Evolutionary conservation across 768 basidiomycete genomes (phyloP), one percentile per base, ranked within the genome.

Genomic region (Russula emetica): DNA sequence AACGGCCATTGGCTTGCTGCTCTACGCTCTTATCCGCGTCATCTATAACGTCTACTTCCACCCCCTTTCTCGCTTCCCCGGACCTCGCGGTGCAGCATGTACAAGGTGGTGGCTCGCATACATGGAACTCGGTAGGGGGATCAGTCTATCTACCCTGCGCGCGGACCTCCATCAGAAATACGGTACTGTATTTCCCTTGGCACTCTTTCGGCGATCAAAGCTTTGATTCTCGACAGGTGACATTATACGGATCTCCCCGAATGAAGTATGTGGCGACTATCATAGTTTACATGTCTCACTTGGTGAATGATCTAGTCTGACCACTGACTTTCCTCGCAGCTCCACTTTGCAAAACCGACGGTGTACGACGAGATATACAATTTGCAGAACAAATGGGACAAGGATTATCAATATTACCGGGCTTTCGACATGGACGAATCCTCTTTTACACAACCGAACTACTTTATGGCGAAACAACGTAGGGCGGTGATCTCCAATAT

Each of bases 371-470:
- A 65, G n/a, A 65, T 65, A 4, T 65, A 65, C 49, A 62, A 52
- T 26, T 32, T 9, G 0, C 64, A 65, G 28, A 65, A 65, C 52
- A 73, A 70, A 42, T 74, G 79, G 62, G 71, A 72, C 28, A 81
- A 81, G 63, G 78, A 79, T n/a, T 66, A 73, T 26, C 38, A 52
- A 5, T 75, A 77, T 54, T 80, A 80, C 59, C 58, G 62, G n/a
- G 74, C 72, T 56, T 80, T 80, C 66, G 74, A 73, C 11, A 70
- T 71, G n/a, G 69, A 72, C 26, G 69, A 71, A 26, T 76, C 78
- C 4, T 72, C 75, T 2, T 78, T 80, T 52, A 73, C 75, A 28
- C 70, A 74, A 9, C 72, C 72, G 16, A 72, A 76, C 60, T 75
- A 76, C n/a, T 68, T 67, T 9, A 71, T 72, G 32, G 72, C 76